A percentile compares a stretch with the other conserved stretches of the same genome.
These are phyloP conservation scores for Zea mays DNA, from an alignment of 176 grass and related monocot species.

Conservation along the genomic window Zm-B73-REFERENCE-NAM-5.0 NC_050097.1:197788501-197789000, in stretches of 20 bases:
- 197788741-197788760: conserved; percentile 74
- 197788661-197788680: conserved; percentile 86
- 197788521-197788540: conserved; percentile 51
- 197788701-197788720: conserved; percentile 44
- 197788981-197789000: not conserved
- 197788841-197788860: conserved; percentile 92
- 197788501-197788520: conserved; percentile 20
- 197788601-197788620: conserved; percentile 83
- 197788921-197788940: not conserved
- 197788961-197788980: not conserved
- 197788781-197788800: conserved; percentile 94
- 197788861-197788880: not conserved
- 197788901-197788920: conserved; percentile 6
- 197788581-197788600: conserved; percentile 29
- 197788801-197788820: conserved; percentile 95
- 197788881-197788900: conserved; percentile 26
- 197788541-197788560: not conserved
- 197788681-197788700: conserved; percentile 43
- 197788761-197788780: conserved; percentile 87
- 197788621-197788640: conserved; percentile 86
- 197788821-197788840: conserved; percentile 96
- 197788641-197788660: conserved; percentile 65
- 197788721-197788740: conserved; percentile 46
- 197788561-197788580: conserved; percentile 31
- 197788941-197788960: not conserved